These are phyloP conservation scores for Tolypocladium ovalisporum DNA, from an alignment of 2,329 filamentous ascomycete species.

Conservation along the genomic window DNA sequence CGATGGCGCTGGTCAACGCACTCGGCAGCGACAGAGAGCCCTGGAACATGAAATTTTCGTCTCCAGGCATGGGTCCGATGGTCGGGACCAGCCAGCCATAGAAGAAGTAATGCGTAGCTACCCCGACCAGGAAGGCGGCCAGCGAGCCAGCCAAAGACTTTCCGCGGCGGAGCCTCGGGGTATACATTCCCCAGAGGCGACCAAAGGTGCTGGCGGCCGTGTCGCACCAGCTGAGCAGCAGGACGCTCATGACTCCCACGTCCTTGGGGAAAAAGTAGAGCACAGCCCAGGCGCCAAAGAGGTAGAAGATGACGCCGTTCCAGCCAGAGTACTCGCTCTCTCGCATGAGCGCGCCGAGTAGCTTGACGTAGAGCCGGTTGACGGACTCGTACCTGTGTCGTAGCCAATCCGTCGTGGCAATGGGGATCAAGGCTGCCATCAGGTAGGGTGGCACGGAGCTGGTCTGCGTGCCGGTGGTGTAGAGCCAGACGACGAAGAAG, in stretches of 20 bases:
- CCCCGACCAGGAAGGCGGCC: conserved; percentile 73
- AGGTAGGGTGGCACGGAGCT: conserved; percentile 73
- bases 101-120: conserved; percentile 73
- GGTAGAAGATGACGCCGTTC: conserved; percentile 96
- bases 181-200: conserved; percentile 79
- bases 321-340: conserved; percentile 90
- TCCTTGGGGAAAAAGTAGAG: conserved; percentile 88
- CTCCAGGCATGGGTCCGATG: conserved; percentile 55
- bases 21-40: conserved; percentile 63
- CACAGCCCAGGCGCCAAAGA: conserved; percentile 80
- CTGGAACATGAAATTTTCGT: conserved; percentile 67
- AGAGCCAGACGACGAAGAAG: conserved; percentile 82
- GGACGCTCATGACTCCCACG: conserved; percentile 75
- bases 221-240: conserved; percentile 95
- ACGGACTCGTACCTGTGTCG: conserved; percentile 73
- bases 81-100: conserved; percentile 76
- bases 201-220: conserved; percentile 94
- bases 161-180: conserved; percentile 69
- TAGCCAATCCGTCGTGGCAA: conserved; percentile 69
- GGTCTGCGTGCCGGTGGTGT: conserved; percentile 68
- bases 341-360: conserved; percentile 85
- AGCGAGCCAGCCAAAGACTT: conserved; percentile 87
- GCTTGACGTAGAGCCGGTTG: conserved; percentile 78
- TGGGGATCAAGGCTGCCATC: conserved; percentile 70
- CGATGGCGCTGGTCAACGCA: conserved; percentile 45